phyloP scores from a whole-genome alignment of 495 filamentous ascomycete genomes.

The Neurospora sp. region DNA sequence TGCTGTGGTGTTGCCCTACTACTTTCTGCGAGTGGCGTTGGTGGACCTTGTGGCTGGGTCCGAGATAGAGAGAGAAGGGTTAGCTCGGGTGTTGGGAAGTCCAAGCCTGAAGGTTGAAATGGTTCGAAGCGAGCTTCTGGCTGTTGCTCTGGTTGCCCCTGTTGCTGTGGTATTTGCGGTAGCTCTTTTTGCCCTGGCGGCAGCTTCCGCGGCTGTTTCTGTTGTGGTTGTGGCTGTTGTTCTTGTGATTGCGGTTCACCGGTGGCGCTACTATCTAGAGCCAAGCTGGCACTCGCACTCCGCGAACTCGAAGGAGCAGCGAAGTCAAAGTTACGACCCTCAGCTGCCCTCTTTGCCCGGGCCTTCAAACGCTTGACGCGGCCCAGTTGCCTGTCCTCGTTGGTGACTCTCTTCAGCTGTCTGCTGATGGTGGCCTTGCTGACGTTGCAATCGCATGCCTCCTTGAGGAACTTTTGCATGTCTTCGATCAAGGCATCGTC shows the following conservation, averaged over 20 bases:
- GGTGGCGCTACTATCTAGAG: not conserved
- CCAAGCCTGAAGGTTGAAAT: not conserved
- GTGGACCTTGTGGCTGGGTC: not conserved
- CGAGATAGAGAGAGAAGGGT: not conserved
- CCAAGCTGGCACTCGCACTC: slow-evolving; percentile 7
- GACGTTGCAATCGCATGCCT: slow-evolving; percentile 11
- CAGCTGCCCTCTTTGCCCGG: not conserved
- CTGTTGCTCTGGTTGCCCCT: not conserved
- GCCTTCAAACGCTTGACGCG: not conserved
- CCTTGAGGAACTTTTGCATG: slow-evolving; percentile 18
- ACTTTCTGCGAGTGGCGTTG: not conserved
- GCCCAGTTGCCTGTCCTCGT: not conserved
- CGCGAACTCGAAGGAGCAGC: not conserved
- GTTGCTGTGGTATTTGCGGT: not conserved
- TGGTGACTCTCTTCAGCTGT: slow-evolving; percentile 4
- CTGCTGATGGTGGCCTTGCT: slow-evolving; percentile 14
- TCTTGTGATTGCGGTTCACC: slow-evolving; percentile 1
- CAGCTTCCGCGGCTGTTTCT: not conserved
- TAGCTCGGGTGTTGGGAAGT: not conserved
- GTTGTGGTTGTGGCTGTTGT: not conserved
- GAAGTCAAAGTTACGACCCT: not conserved
- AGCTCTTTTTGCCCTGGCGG: not conserved
- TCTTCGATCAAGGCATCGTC: slow-evolving; percentile 19
- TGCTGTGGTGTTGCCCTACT: not conserved
- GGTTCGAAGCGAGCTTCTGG: not conserved